These are phyloP conservation scores for Mucor ambiguus DNA, from an alignment of 371 early-diverging fungal species.

Conservation along the genomic window DNA sequence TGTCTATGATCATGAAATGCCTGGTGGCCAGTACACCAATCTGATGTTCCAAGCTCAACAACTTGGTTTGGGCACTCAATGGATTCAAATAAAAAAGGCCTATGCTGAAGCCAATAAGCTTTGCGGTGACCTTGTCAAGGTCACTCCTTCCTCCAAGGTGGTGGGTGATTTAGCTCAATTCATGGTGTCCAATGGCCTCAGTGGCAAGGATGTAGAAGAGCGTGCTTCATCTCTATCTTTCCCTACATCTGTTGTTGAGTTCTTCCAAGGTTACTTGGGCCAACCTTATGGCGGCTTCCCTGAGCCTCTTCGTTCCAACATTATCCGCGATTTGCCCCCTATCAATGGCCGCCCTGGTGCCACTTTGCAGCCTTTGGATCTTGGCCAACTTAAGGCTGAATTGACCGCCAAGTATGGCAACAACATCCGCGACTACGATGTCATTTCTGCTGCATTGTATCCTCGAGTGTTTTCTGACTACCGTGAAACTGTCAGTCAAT, in stretches of 20 bases:
- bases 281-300: conserved; percentile 95
- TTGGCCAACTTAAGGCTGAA: conserved; percentile 68
- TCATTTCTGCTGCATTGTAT: conserved; percentile 87
- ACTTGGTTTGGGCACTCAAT: conserved; percentile 89
- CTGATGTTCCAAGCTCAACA: conserved; percentile 94
- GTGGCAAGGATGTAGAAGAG: conserved; percentile 74
- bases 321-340: conserved; percentile 75
- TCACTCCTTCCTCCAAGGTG: conserved; percentile 96
- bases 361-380: conserved; percentile 76
- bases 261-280: conserved; percentile 94
- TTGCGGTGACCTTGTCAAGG: conserved; percentile 96
- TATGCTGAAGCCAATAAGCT: conserved; percentile 89
- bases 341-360: conserved; percentile 91
- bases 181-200: conserved; percentile 89
- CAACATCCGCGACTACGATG: conserved; percentile 83
- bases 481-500: conserved; percentile 68
- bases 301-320: conserved; percentile 83
- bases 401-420: conserved; percentile 80
- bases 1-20: conserved; percentile 96
- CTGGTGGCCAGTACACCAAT: conserved; percentile 97
- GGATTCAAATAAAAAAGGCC: conserved; percentile 92
- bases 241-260: conserved; percentile 93
- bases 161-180: conserved; percentile 97
- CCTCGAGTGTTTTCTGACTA: conserved; percentile 95
- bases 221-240: conserved; percentile 81